Conservation (phyloP, 1,284 basidiomycete species). For the Clitocybe nebularis region DNA sequence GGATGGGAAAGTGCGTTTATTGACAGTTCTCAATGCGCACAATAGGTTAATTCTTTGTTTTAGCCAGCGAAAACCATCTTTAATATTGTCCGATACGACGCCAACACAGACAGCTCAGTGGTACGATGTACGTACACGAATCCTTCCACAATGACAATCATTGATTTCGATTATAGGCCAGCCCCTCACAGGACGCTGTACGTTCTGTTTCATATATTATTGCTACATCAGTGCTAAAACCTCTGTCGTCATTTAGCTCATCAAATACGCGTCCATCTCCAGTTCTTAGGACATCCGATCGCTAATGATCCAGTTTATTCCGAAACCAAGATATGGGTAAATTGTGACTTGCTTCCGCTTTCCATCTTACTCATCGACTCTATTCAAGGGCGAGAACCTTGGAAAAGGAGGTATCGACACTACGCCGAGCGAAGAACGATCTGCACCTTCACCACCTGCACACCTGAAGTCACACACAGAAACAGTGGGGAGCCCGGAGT, state of each 20-base stretch:
- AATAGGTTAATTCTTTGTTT: neutral
- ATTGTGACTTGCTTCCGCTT: constrained; percentile 16
- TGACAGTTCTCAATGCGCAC: neutral
- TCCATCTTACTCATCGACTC: constrained; percentile 6
- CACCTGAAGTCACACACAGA: constrained; percentile 41
- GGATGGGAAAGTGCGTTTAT: constrained; percentile 73
- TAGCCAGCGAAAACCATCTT: constrained; percentile 91
- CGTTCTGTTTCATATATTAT: constrained; percentile 26
- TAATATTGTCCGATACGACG: constrained; percentile 81
- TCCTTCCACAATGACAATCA: constrained; percentile 7
- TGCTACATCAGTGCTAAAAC: too few relatives aligned
- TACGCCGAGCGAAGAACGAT: constrained; percentile 58
- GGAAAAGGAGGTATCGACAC: constrained; percentile 84
- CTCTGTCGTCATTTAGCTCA: constrained; percentile 75
- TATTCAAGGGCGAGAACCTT: constrained; percentile 56
- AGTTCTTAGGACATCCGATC: constrained; percentile 92
- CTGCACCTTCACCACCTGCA: constrained; percentile 59
- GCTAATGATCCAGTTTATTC: constrained; percentile 91
- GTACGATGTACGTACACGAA: constrained; percentile 73
- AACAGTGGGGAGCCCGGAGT: constrained; percentile 33
- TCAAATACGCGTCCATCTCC: constrained; percentile 94
- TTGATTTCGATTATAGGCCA: constrained; percentile 47
- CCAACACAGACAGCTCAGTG: constrained; percentile 80
- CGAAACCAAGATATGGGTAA: constrained; percentile 76
- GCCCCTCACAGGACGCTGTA: constrained; percentile 86